Conservation (phyloP, 495 filamentous ascomycete species). For the Trypethelium eluteriae region DNA sequence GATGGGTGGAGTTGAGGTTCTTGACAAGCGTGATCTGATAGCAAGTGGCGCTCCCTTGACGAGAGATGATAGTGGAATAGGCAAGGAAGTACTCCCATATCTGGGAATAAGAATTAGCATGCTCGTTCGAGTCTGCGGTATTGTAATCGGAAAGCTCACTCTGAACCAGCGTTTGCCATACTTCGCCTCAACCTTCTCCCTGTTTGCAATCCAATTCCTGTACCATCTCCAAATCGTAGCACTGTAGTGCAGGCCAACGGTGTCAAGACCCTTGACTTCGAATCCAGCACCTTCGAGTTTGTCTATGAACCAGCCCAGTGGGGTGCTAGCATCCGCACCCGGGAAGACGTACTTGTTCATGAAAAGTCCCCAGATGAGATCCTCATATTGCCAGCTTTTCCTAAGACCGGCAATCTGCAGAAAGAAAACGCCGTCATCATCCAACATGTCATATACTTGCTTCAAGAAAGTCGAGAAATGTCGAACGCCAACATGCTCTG, state of each 20-base stretch:
- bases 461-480: slow-evolving; percentile 59
- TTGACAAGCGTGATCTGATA: slow-evolving; percentile 94
- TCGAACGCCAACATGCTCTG: slow-evolving; percentile 79
- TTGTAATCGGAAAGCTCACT: slow-evolving; percentile 47
- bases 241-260: slow-evolving; percentile 92
- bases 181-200: slow-evolving; percentile 88
- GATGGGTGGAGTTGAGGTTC: slow-evolving; percentile 96
- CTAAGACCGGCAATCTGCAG: slow-evolving; percentile 76
- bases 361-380: slow-evolving; percentile 79
- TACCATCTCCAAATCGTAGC: slow-evolving; percentile 98
- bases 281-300: slow-evolving; percentile 68
- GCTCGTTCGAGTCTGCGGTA: not conserved
- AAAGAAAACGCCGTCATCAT: slow-evolving; percentile 79
- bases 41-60: slow-evolving; percentile 89
- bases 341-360: slow-evolving; percentile 94
- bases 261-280: slow-evolving; percentile 70
- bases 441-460: slow-evolving; percentile 76
- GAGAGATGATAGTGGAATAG: slow-evolving; percentile 82
- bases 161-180: slow-evolving; percentile 95
- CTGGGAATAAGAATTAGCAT: slow-evolving; percentile 38
- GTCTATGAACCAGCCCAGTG: slow-evolving; percentile 63
- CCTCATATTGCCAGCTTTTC: slow-evolving; percentile 82
- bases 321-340: slow-evolving; percentile 77
- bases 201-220: slow-evolving; percentile 95
- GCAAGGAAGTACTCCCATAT: slow-evolving; percentile 99